These are phyloP conservation scores for Colletotrichum musicola DNA, from an alignment of 2,329 filamentous ascomycete species.

Conservation along the genomic window DNA sequence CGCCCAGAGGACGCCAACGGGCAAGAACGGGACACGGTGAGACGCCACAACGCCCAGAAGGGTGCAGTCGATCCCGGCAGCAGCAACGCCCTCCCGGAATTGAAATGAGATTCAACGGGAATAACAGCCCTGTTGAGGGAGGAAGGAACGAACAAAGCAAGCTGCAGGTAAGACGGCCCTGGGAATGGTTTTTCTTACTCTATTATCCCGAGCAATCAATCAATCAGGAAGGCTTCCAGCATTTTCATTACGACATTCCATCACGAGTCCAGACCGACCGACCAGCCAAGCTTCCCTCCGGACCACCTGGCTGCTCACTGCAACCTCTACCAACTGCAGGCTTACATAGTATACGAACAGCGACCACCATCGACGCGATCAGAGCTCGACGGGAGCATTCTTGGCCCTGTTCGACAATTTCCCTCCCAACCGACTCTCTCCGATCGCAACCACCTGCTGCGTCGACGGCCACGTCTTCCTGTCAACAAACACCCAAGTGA, in stretches of 20 bases:
- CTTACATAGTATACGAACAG: not conserved
- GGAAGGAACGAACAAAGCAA: not conserved
- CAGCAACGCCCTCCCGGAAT: conserved; percentile 11
- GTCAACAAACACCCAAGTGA: conserved; percentile 8
- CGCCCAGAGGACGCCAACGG: conserved; percentile 27
- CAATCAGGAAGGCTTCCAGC: conserved; percentile 1
- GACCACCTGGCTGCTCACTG: not conserved
- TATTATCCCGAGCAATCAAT: not conserved
- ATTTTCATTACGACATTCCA: conserved; percentile 11
- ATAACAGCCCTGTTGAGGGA: not conserved
- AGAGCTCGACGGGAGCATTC: not conserved
- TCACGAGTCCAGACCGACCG: not conserved
- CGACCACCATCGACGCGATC: not conserved
- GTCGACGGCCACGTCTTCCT: not conserved
- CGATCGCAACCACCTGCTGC: not conserved
- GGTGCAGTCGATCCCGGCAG: conserved; percentile 11
- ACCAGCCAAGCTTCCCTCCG: not conserved
- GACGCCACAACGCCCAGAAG: conserved; percentile 29
- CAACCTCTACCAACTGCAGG: not conserved
- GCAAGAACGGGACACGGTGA: conserved; percentile 30
- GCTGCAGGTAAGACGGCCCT: not conserved
- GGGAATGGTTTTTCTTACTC: not conserved
- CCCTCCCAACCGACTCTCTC: not conserved
- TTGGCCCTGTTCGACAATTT: not conserved
- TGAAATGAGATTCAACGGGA: conserved; percentile 14